A percentile compares a stretch with the other conserved stretches of the same genome.
Conservation (phyloP, 1,284 basidiomycete genomes). For the Ganoderma resinaceum region DNA sequence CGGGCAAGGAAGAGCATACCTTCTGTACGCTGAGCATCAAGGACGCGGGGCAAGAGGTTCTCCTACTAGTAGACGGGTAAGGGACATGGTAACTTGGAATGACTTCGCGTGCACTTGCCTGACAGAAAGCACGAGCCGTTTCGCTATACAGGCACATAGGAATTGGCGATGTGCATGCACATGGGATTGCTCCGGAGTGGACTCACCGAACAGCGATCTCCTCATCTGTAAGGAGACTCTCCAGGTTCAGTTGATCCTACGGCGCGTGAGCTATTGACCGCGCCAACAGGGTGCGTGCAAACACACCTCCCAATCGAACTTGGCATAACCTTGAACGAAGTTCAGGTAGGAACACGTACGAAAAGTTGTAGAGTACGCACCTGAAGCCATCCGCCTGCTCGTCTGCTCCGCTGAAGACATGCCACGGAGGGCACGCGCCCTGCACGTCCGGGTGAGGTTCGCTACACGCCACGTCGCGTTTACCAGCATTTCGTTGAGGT, state of each 20-base stretch:
- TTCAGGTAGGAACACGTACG: neutral
- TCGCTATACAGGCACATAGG: slow-evolving; percentile 56
- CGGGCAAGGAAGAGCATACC: slow-evolving; percentile 48
- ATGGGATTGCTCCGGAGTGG: slow-evolving; percentile 12
- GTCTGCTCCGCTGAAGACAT: neutral
- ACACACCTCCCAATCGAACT: slow-evolving; percentile 75
- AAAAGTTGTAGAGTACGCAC: slow-evolving; percentile 9
- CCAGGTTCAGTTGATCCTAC: slow-evolving; percentile 81
- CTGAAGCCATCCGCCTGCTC: slow-evolving; percentile 24
- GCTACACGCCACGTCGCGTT: neutral
- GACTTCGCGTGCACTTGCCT: slow-evolving; percentile 50
- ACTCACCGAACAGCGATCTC: slow-evolving; percentile 87
- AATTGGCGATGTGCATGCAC: slow-evolving; percentile 6
- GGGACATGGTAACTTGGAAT: neutral
- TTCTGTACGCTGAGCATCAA: slow-evolving; percentile 90
- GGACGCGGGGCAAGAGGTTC: slow-evolving; percentile 82
- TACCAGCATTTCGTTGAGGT: slow-evolving; percentile 8
- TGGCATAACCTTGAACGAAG: slow-evolving; percentile 50
- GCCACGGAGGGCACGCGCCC: neutral
- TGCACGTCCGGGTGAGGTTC: neutral
- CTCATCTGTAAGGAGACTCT: slow-evolving; percentile 86
- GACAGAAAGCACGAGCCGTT: slow-evolving; percentile 86
- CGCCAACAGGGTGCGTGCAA: neutral
- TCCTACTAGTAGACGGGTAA: slow-evolving; percentile 55
- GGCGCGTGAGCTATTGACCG: neutral